phyloP scores from a whole-genome alignment of 495 filamentous ascomycete species.

The Rostrohypoxylon terebratum region DNA sequence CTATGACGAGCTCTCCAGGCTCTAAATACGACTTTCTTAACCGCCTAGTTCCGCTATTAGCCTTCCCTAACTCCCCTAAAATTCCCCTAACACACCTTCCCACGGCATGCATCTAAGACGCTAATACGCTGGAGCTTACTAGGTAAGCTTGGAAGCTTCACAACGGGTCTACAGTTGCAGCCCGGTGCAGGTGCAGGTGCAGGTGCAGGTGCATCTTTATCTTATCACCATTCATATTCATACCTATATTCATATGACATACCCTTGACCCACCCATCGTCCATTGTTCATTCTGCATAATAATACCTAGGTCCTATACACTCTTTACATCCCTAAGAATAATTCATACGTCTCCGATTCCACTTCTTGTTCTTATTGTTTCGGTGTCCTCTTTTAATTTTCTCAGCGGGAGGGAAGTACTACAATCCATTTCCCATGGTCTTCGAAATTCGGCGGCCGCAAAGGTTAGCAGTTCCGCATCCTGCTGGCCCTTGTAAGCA shows the following conservation, averaged over 20 bases:
- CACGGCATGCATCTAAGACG: slow-evolving; percentile 3
- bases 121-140: slow-evolving; percentile 14
- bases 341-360: background rate
- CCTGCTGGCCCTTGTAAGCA: slow-evolving; percentile 38
- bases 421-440: slow-evolving; percentile 43
- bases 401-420: background rate
- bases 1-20: slow-evolving; percentile 32
- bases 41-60: slow-evolving; percentile 18
- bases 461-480: slow-evolving; percentile 44
- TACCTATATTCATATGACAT: background rate
- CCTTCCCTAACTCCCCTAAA: background rate
- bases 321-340: background rate
- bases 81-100: background rate
- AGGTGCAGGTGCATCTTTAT: background rate
- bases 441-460: slow-evolving; percentile 38
- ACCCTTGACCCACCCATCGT: background rate
- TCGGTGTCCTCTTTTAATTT: background rate
- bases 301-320: background rate
- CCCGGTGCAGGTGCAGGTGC: background rate
- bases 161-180: background rate
- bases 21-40: background rate
- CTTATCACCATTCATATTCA: slow-evolving; percentile 5
- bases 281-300: slow-evolving; percentile 14
- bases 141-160: too few species aligned
- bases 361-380: background rate